A percentile compares a stretch with the other conserved stretches of the same genome.
phyloP scores from a whole-genome alignment of 2,329 filamentous ascomycete genomes.

The Gyromitra esculenta region DNA sequence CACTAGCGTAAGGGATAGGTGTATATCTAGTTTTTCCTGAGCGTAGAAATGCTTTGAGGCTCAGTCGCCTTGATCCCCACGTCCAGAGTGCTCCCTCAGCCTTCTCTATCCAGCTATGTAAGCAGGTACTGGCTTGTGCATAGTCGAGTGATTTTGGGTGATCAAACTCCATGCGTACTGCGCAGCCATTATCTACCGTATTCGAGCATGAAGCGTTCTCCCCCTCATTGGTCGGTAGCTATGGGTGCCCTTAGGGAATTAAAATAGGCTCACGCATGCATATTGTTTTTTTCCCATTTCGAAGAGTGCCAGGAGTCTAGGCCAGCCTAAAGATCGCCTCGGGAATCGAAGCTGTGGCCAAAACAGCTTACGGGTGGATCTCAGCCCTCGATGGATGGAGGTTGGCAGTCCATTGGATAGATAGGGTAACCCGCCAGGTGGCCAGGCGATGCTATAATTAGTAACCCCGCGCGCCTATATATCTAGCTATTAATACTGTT shows the following conservation, averaged over 20 bases:
- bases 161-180: neutral
- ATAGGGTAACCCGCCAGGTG: neutral
- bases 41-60: no score
- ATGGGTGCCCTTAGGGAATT: neutral
- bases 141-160: conserved; percentile 6
- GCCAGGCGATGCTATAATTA: neutral
- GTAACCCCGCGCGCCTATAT: neutral
- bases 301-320: neutral
- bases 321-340: neutral
- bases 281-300: neutral
- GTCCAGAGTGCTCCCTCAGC: neutral
- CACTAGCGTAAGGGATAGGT: no score
- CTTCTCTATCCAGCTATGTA: neutral
- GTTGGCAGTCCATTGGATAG: neutral
- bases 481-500: neutral
- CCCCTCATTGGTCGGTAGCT: neutral
- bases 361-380: neutral
- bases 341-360: neutral
- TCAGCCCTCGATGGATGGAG: neutral
- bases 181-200: neutral
- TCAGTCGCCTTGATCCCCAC: neutral
- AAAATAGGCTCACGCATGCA: neutral
- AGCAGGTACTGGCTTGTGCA: neutral
- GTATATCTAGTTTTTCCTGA: no score
- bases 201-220: neutral